A percentile compares a stretch with the other conserved stretches of the same genome.
phyloP scores from a whole-genome alignment of 164 flowering plant genomes.

The Tetrastigma voinierianum region DNA sequence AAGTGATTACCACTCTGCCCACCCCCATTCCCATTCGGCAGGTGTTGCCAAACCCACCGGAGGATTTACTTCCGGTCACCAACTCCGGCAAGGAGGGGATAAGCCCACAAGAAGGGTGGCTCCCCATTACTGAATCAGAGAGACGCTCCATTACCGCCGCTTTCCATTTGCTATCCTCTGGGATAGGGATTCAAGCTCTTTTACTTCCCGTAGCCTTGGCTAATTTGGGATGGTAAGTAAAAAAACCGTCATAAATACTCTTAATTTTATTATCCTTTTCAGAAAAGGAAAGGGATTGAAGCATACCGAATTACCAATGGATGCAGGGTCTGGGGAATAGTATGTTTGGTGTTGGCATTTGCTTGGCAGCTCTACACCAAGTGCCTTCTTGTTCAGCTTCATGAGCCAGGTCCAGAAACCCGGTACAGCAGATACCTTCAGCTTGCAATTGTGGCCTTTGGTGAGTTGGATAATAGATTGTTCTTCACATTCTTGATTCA shows the following conservation, averaged over 20 bases:
- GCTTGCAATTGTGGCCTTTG: slow-evolving; percentile 34
- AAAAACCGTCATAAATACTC: background rate
- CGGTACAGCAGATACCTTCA: slow-evolving; percentile 43
- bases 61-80: slow-evolving; percentile 50
- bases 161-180: slow-evolving; percentile 38
- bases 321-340: slow-evolving; percentile 43
- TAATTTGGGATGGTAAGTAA: slow-evolving; percentile 41
- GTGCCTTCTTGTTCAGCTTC: slow-evolving; percentile 39
- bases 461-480: slow-evolving; percentile 11
- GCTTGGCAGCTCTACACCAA: slow-evolving; percentile 48
- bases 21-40: no score
- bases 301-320: background rate
- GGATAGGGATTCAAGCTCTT: slow-evolving; percentile 52
- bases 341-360: slow-evolving; percentile 23
- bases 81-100: slow-evolving; percentile 37
- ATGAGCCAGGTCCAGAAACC: slow-evolving; percentile 30
- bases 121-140: slow-evolving; percentile 53
- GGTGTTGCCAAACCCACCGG: slow-evolving; percentile 5
- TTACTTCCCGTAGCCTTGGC: slow-evolving; percentile 43
- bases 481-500: background rate
- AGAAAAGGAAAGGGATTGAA: no score
- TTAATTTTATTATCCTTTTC: background rate
- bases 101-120: slow-evolving; percentile 34
- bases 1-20: no score
- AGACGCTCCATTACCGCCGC: slow-evolving; percentile 26